Evolutionary conservation across 345 rosid genomes (phyloP).

Genomic region (Rhizophora mangle): DNA sequence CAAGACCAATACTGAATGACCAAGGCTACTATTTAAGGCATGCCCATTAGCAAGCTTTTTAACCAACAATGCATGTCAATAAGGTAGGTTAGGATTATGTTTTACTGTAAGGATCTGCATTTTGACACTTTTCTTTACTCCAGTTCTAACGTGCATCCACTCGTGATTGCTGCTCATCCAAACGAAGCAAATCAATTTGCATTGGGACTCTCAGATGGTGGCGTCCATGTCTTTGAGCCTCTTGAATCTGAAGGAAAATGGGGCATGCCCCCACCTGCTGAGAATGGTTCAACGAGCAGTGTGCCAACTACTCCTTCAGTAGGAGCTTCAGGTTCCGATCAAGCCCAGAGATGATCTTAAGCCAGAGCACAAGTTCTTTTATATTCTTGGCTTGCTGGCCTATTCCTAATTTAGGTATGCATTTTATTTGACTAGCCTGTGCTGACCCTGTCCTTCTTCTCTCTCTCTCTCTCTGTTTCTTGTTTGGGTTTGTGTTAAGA

Average conservation of each 20-base stretch:
- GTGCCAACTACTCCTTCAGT: constrained; percentile 18
- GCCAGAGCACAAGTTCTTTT: constrained; percentile 41
- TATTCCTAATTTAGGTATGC: constrained; percentile 38
- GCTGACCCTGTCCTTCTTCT: too few species aligned
- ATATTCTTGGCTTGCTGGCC: constrained; percentile 47
- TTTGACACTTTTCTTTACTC: constrained; percentile 12
- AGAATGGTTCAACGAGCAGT: constrained; percentile 34
- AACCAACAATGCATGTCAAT: not conserved
- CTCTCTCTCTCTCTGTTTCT: not conserved
- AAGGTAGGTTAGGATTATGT: too few species aligned
- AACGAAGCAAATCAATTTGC: constrained; percentile 69
- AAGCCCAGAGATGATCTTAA: constrained; percentile 38
- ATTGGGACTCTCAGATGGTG: constrained; percentile 62
- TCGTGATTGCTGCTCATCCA: constrained; percentile 65
- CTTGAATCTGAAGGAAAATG: constrained; percentile 54
- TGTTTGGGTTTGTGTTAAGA: too few species aligned
- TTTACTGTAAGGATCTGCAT: too few species aligned
- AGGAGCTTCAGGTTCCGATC: constrained; percentile 29
- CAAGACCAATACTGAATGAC: not conserved
- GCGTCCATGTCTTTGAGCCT: constrained; percentile 61
- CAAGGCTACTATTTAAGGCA: not conserved
- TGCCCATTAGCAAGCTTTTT: not conserved
- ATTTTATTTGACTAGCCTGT: not conserved
- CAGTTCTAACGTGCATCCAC: constrained; percentile 34
- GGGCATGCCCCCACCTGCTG: constrained; percentile 43